Evolutionary conservation across 306 rosid genomes (phyloP).

Genomic region (Lathyrus tuberosus): DNA sequence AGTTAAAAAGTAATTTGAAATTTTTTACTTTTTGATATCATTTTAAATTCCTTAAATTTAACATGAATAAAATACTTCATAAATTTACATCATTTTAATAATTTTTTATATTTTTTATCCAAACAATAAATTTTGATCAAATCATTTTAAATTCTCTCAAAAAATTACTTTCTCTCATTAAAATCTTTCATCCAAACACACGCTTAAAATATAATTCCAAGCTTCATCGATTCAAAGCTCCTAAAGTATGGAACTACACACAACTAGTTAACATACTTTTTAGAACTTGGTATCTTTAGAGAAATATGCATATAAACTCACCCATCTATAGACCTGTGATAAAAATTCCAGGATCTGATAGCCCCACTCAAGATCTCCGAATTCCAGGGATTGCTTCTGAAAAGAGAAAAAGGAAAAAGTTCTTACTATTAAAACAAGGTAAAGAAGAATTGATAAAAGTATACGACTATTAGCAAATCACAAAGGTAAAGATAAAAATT

Average conservation of each 20-base stretch:
- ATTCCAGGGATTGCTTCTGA: constrained; percentile 79
- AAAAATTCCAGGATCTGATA: constrained; percentile 68
- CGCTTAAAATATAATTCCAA: constrained; percentile 20
- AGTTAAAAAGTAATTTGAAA: no score
- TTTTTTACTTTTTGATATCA: no score
- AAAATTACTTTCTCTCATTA: no score
- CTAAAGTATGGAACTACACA: constrained; percentile 34
- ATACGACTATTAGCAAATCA: neutral
- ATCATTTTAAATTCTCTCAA: no score
- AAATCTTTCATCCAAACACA: no score
- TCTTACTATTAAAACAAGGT: neutral
- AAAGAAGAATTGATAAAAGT: neutral
- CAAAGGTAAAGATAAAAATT: neutral
- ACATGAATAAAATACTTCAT: no score
- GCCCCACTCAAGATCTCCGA: constrained; percentile 88
- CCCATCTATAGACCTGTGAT: constrained; percentile 49
- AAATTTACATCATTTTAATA: no score
- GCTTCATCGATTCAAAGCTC: constrained; percentile 34
- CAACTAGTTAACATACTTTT: constrained; percentile 33
- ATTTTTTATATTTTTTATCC: no score
- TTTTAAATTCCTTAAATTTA: no score
- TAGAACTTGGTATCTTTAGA: neutral
- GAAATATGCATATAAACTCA: constrained; percentile 37
- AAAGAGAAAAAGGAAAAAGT: neutral
- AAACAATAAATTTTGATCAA: no score